Conservation (phyloP, 805 yeast genomes). For the Schwanniomyces vanrijiae region DNA sequence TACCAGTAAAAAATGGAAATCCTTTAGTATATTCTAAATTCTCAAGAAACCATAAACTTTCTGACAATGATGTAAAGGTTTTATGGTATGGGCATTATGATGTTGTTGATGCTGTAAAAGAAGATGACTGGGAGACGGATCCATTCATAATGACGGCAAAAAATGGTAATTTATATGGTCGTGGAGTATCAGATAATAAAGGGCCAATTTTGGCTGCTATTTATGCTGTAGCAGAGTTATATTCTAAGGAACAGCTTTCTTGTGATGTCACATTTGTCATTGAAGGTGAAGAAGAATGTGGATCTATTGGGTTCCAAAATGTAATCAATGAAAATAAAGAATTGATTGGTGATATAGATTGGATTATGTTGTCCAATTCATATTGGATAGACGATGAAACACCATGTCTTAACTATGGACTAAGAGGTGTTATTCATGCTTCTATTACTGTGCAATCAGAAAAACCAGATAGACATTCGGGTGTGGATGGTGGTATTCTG, state of each 20-base stretch:
- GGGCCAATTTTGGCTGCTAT: constrained; percentile 90
- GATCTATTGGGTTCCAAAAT: constrained; percentile 80
- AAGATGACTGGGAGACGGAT: constrained; percentile 68
- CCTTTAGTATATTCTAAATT: constrained; percentile 84
- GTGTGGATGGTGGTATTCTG: constrained; percentile 91
- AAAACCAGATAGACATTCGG: constrained; percentile 89
- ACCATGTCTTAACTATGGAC: constrained; percentile 92
- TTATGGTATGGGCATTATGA: constrained; percentile 97
- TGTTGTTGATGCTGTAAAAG: constrained; percentile 75
- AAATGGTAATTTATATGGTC: constrained; percentile 83
- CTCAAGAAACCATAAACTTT: constrained; percentile 36
- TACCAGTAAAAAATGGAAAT: constrained; percentile 77
- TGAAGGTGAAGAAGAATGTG: constrained; percentile 96
- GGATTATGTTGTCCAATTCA: constrained; percentile 87
- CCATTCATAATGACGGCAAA: constrained; percentile 76
- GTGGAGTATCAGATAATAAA: constrained; percentile 94
- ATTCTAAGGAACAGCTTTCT: constrained; percentile 48
- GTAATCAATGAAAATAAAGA: constrained; percentile 53
- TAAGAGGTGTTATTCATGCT: constrained; percentile 87
- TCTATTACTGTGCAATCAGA: constrained; percentile 70
- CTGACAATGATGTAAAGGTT: constrained; percentile 34
- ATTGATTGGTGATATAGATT: constrained; percentile 67
- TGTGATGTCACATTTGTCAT: constrained; percentile 79
- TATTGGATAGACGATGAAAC: constrained; percentile 89
- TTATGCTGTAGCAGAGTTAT: constrained; percentile 78